These are phyloP conservation scores for Chlamydomonas asymmetrica DNA, from an alignment of 139 green algal species.

Conservation along the genomic window DNA sequence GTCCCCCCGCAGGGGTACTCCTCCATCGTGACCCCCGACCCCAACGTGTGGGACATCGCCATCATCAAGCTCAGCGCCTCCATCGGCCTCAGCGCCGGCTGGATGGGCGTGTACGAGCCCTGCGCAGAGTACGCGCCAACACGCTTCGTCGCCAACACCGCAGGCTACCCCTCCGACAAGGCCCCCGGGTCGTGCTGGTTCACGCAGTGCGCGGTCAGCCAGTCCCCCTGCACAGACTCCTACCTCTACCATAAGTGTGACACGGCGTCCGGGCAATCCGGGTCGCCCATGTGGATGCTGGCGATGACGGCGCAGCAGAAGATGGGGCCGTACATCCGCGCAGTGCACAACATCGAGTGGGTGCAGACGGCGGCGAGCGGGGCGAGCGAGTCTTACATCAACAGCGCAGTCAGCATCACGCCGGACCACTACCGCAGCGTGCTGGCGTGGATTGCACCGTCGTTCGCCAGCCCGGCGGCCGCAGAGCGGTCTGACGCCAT, in stretches of 20 bases:
- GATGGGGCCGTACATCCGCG: slow-evolving; percentile 19
- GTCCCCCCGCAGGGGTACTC: no score
- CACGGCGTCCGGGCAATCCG: slow-evolving; percentile 20
- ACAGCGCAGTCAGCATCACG: slow-evolving; percentile 25
- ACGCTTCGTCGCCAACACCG: slow-evolving; percentile 19
- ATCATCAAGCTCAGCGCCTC: slow-evolving; percentile 33
- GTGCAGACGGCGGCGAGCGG: slow-evolving; percentile 20
- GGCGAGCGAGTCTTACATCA: slow-evolving; percentile 7
- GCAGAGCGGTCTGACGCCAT: no score
- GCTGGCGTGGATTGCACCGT: slow-evolving; percentile 26
- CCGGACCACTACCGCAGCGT: slow-evolving; percentile 28
- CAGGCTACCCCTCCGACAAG: slow-evolving; percentile 46
- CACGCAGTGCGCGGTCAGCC: slow-evolving; percentile 22
- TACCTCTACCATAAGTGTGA: slow-evolving; percentile 33
- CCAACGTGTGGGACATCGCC: slow-evolving; percentile 38
- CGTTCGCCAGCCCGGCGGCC: slow-evolving; percentile 1
- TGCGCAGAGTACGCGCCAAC: slow-evolving; percentile 27
- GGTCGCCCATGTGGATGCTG: slow-evolving; percentile 25
- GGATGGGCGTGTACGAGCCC: slow-evolving; percentile 46
- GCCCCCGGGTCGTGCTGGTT: slow-evolving; percentile 37
- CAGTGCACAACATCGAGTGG: slow-evolving; percentile 36
- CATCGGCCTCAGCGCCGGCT: slow-evolving; percentile 32
- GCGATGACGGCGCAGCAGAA: slow-evolving; percentile 2
- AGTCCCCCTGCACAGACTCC: slow-evolving; percentile 22
- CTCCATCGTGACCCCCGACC: not conserved